Evolutionary conservation across 2,329 filamentous ascomycete species (phyloP), one percentile per base, ranked within the genome.

Genomic region (Aureobasidium sp.): DNA sequence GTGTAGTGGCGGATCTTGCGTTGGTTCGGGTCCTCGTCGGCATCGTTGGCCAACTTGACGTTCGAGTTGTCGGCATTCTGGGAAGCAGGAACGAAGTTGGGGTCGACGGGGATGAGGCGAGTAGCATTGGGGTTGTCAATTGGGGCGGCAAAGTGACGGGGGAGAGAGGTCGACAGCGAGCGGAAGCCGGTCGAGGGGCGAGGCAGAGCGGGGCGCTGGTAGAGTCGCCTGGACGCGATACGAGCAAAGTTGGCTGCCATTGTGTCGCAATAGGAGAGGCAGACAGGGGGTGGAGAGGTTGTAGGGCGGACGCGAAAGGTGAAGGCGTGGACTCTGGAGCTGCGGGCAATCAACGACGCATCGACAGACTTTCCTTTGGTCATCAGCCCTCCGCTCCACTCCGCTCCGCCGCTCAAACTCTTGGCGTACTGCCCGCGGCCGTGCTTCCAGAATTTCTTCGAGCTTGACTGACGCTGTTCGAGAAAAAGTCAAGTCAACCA

Each of bases 1-100:
- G 94, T 99, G 80, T 99, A 99, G 79, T 99, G 94, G 68, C 94
- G 87, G 75, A 99, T 89, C 83, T 97, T 97, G 76, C 93, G 88
- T 77, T 80, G 77, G 68, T 82, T 80, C 58, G 80, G 76, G 50
- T 70, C 69, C 45, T 69, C 76, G 69, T 82, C 77, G 66, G 77
- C 73, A 64, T 76, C 74, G 62, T 76, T 73, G 50, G 76, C 70
- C 58, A 72, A 69, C 66, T 80, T 78, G 60, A 68, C 75, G 71
- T 67, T 37, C 2, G 40, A 76, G 67, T 45, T 69, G 68, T 79
- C 77, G 60, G 76, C 70, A 37, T 76, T 69, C 66, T 76, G 71
- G 54, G 76, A 72, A 63, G 82, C 75, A 62, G 78, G 72, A 59
- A 75, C 75, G 71, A 90, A 90, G 74, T 84, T 79, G 64, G 83